phyloP scores from a whole-genome alignment of 2,329 filamentous ascomycete genomes.

The Stachybotrys elegans region DNA sequence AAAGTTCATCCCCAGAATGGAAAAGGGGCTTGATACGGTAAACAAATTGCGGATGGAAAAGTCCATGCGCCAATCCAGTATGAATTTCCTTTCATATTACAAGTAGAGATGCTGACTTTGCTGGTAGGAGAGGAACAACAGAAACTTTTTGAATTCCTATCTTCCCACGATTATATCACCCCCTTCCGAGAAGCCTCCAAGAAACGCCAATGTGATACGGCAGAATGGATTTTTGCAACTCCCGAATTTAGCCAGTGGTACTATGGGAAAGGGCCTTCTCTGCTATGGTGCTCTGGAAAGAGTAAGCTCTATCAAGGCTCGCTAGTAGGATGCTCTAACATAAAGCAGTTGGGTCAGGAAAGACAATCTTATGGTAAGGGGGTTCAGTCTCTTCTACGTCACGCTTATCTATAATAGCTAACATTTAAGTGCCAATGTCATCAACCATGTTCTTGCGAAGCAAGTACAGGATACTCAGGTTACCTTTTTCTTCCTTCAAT shows the following conservation, averaged over 20 bases:
- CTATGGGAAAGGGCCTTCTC: neutral
- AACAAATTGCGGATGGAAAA: conserved; percentile 1
- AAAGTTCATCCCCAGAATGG: neutral
- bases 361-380: conserved; percentile 14
- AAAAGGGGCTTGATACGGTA: neutral
- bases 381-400: neutral
- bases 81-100: neutral
- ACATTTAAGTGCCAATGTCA: conserved; percentile 5
- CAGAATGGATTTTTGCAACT: conserved; percentile 20
- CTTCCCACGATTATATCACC: conserved; percentile 15
- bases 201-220: conserved; percentile 20
- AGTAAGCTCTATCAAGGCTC: conserved; percentile 12
- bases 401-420: conserved; percentile 1
- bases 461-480: neutral
- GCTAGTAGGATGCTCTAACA: neutral
- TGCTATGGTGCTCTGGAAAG: conserved; percentile 25
- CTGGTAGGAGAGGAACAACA: conserved; percentile 10
- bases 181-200: conserved; percentile 20
- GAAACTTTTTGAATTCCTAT: conserved; percentile 21
- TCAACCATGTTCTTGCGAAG: conserved; percentile 10
- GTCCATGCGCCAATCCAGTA: conserved; percentile 1
- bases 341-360: conserved; percentile 19
- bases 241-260: conserved; percentile 19
- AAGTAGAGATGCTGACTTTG: neutral
- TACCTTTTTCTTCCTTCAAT: conserved; percentile 11